A percentile compares a stretch with the other conserved stretches of the same genome.
Evolutionary conservation across 169 alveolate genomes (phyloP).

Genomic region (Plasmodium coatneyi): DNA sequence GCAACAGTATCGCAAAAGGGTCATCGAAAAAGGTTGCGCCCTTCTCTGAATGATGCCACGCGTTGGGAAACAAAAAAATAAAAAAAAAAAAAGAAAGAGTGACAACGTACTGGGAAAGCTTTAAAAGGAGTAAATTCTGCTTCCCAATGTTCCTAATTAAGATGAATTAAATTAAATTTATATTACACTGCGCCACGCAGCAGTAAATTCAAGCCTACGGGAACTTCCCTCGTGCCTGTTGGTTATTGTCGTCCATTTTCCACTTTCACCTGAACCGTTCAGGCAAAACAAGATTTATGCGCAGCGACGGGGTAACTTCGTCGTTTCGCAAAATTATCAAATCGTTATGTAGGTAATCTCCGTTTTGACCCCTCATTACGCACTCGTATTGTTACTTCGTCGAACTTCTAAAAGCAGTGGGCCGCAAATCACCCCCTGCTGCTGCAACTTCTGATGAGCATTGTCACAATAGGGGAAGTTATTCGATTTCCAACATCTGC

Average conservation of each 20-base stretch:
- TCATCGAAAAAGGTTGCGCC: neutral
- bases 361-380: neutral
- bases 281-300: neutral
- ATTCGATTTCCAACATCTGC: slow-evolving; percentile 89
- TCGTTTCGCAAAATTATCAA: neutral
- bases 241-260: neutral
- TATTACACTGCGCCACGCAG: neutral
- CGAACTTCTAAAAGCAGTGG: slow-evolving; percentile 83
- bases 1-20: neutral
- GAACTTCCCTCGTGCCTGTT: neutral
- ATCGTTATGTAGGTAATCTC: neutral
- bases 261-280: neutral
- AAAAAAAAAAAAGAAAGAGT: too few relatives aligned
- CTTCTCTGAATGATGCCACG: neutral
- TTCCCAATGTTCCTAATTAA: neutral
- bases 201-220: neutral
- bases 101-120: neutral
- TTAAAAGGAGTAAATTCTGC: neutral
- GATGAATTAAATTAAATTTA: neutral
- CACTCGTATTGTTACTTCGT: slow-evolving; percentile 19
- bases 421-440: slow-evolving; percentile 85
- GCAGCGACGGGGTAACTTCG: neutral
- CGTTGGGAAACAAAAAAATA: neutral
- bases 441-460: slow-evolving; percentile 86
- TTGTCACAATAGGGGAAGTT: slow-evolving; percentile 89